These are phyloP conservation scores for Lumnitzera racemosa DNA, from an alignment of 345 rosid genomes.

Conservation along the genomic window DNA sequence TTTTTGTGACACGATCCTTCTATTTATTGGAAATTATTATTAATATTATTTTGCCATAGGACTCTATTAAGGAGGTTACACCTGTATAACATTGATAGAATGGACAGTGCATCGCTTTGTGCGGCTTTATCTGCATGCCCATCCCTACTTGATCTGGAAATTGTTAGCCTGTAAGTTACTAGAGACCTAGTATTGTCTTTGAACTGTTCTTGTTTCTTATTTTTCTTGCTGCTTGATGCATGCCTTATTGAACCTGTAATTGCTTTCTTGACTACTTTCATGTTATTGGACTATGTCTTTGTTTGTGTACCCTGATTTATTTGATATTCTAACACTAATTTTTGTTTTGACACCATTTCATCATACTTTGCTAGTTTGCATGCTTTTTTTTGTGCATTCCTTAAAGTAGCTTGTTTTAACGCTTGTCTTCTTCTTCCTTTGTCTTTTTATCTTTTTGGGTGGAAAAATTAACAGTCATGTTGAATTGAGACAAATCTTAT, in stretches of 20 bases:
- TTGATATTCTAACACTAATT: too few relatives aligned
- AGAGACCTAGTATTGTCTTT: conserved; percentile 4
- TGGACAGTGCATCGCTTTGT: conserved; percentile 47
- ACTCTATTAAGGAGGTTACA: conserved; percentile 66
- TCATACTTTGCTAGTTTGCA: background rate
- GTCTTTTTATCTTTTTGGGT: background rate
- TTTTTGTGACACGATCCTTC: too few relatives aligned
- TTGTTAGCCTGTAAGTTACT: conserved; percentile 77
- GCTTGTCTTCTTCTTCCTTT: background rate
- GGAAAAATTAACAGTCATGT: conserved; percentile 37
- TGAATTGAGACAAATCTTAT: conserved; percentile 55
- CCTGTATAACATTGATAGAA: conserved; percentile 59
- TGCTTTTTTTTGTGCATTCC: background rate
- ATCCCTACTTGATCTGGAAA: conserved; percentile 70
- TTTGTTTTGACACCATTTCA: too few relatives aligned
- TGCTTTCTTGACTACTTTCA: too few relatives aligned
- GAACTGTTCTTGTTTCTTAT: background rate
- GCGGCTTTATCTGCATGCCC: conserved; percentile 59
- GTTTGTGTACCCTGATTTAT: too few relatives aligned
- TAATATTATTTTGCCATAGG: conserved; percentile 25
- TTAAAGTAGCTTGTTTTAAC: background rate
- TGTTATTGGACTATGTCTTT: too few relatives aligned
- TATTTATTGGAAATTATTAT: too few relatives aligned
- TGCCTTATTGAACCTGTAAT: background rate
- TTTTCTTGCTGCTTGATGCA: background rate